A percentile compares a stretch with the other conserved stretches of the same genome.
phyloP scores from a whole-genome alignment of 1,139 yeast genomes.

The Candida mesenterica region DNA sequence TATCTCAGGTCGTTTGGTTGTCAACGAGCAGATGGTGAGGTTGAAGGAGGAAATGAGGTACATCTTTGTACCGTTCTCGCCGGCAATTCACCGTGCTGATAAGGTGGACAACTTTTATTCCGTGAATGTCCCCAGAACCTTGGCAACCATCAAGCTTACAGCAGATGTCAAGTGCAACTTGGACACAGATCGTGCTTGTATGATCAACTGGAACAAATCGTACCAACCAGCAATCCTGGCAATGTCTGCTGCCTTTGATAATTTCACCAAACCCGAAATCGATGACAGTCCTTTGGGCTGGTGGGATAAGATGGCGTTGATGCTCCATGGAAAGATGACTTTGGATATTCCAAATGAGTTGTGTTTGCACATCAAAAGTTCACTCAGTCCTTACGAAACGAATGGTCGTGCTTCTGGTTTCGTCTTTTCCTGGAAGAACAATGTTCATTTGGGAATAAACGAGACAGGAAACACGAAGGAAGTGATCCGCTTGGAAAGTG shows the following conservation, averaged over 20 bases:
- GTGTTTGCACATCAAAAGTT: constrained; percentile 59
- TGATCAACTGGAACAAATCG: constrained; percentile 45
- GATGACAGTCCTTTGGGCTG: constrained; percentile 87
- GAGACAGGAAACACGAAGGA: constrained; percentile 60
- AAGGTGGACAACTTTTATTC: constrained; percentile 39
- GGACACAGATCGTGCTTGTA: constrained; percentile 38
- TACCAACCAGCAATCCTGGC: constrained; percentile 41
- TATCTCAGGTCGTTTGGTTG: constrained; percentile 37
- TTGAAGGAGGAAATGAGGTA: constrained; percentile 43
- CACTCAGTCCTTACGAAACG: constrained; percentile 72
- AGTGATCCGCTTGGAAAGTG: constrained; percentile 62
- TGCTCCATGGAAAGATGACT: constrained; percentile 47
- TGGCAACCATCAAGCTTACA: constrained; percentile 45
- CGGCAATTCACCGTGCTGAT: constrained; percentile 28
- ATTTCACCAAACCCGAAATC: constrained; percentile 64
- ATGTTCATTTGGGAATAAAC: constrained; percentile 61
- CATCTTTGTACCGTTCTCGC: constrained; percentile 47
- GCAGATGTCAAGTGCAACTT: constrained; percentile 35
- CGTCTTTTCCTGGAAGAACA: constrained; percentile 71
- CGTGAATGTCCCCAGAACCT: constrained; percentile 40
- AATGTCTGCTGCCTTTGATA: constrained; percentile 45
- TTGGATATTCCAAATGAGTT: constrained; percentile 55
- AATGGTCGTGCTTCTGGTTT: constrained; percentile 76
- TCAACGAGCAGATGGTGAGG: constrained; percentile 40
- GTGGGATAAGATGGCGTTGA: constrained; percentile 52